phyloP scores from a whole-genome alignment of 1,139 yeast species.

The Diutina scorzettiae region DNA sequence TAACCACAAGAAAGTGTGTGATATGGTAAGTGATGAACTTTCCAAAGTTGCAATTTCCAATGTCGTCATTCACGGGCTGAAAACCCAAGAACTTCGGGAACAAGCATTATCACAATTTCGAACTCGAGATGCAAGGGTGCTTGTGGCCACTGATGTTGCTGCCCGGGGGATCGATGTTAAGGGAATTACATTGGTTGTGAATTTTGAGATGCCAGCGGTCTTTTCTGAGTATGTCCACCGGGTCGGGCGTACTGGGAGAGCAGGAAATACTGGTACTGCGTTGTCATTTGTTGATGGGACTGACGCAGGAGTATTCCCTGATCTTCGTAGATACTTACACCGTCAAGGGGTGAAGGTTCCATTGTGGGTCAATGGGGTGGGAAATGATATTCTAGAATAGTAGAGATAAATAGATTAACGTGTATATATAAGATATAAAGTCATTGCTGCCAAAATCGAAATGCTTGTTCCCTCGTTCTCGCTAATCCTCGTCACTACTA shows the following conservation, averaged over 20 bases:
- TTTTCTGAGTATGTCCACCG: conserved; percentile 81
- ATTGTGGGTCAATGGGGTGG: conserved; percentile 26
- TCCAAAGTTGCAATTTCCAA: conserved; percentile 28
- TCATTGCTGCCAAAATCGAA: too few species aligned
- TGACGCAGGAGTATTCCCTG: conserved; percentile 42
- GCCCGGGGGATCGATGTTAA: conserved; percentile 31
- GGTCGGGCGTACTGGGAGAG: conserved; percentile 94
- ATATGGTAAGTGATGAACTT: conserved; percentile 43
- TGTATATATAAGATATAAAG: too few species aligned
- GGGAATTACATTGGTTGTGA: conserved; percentile 71
- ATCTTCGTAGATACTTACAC: conserved; percentile 38
- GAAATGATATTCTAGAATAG: not conserved
- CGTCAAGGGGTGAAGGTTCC: conserved; percentile 40
- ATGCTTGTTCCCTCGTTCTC: not conserved
- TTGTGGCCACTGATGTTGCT: conserved; percentile 32
- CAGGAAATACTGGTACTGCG: conserved; percentile 71
- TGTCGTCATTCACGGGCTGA: conserved; percentile 73
- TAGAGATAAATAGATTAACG: too few species aligned
- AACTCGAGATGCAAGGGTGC: conserved; percentile 8
- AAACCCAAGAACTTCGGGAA: conserved; percentile 81
- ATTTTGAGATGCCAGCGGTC: conserved; percentile 69
- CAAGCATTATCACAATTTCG: conserved; percentile 56
- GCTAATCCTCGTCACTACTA: conserved; percentile 3
- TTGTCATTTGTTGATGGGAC: conserved; percentile 54
- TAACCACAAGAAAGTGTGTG: conserved; percentile 66